phyloP scores from a whole-genome alignment of 2,329 filamentous ascomycete species.

The Venturia asperata region DNA sequence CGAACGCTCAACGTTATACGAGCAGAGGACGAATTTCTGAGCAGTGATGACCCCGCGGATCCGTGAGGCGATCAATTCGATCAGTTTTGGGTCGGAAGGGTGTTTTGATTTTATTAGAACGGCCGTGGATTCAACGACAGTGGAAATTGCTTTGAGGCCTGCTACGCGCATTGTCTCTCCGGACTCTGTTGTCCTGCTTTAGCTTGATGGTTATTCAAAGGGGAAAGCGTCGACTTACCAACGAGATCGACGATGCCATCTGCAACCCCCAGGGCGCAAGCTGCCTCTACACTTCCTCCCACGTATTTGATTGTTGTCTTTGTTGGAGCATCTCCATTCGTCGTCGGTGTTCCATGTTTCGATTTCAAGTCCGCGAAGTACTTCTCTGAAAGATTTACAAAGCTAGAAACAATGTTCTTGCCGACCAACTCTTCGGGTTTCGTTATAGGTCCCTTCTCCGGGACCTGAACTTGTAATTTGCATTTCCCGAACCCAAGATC shows the following conservation, averaged over 20 bases:
- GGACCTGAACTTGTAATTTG: slow-evolving; percentile 94
- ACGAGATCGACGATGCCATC: slow-evolving; percentile 97
- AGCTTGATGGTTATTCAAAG: neutral
- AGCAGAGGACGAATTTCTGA: slow-evolving; percentile 88
- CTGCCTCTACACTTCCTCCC: slow-evolving; percentile 93
- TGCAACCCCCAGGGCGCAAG: slow-evolving; percentile 88
- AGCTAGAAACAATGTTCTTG: slow-evolving; percentile 92
- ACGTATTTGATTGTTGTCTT: slow-evolving; percentile 88
- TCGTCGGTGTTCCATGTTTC: slow-evolving; percentile 25
- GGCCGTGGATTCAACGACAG: slow-evolving; percentile 79
- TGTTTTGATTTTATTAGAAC: slow-evolving; percentile 87
- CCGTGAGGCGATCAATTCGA: slow-evolving; percentile 76
- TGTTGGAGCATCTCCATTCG: slow-evolving; percentile 41
- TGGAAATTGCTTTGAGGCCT: slow-evolving; percentile 88
- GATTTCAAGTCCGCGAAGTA: slow-evolving; percentile 77
- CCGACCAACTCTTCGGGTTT: slow-evolving; percentile 74
- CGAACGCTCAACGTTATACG: slow-evolving; percentile 80
- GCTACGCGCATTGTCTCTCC: slow-evolving; percentile 97
- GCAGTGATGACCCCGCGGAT: slow-evolving; percentile 92
- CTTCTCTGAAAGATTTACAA: slow-evolving; percentile 71
- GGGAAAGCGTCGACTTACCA: slow-evolving; percentile 51
- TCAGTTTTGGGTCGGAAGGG: slow-evolving; percentile 70
- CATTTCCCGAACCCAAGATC: slow-evolving; percentile 87
- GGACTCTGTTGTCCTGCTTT: slow-evolving; percentile 59
- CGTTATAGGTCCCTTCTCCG: slow-evolving; percentile 67